Evolutionary conservation across 441 rosid species (phyloP), one percentile per base, ranked within the genome.

Genomic region (Mallotus japonicus): DNA sequence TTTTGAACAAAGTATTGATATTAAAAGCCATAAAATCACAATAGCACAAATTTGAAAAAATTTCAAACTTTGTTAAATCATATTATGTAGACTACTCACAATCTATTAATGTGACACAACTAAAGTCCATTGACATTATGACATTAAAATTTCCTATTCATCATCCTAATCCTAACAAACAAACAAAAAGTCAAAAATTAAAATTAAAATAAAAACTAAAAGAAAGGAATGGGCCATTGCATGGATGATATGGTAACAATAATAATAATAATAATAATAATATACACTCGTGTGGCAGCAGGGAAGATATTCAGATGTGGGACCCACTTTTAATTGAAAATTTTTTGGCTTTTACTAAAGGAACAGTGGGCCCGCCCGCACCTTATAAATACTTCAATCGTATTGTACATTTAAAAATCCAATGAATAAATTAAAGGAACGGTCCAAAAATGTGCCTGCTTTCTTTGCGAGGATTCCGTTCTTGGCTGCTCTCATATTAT

Each of bases 401-500:
- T 24, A 2, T 0, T 24, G 28, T 24, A 24, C 28, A 24, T 24
- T 24, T 24, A 24, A 24, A 24, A 24, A 24, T 24, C 28, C 28
- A 24, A 24, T 2, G 28, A 24, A 24, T 24, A 57, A 63, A 22
- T 22, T 24, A 47, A 61, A 51, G 22, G 70, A 58, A 12, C 53
- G 74, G 81, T 77, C 81, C 78, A 77, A 47, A 81, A 76, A 75
- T 75, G 65, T 28, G 79, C 68, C 88, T 1, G 73, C 16, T 86
- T 84, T 86, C 82, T 63, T 78, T 81, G 84, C 85, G 85, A 73
- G 78, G 83, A 83, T 86, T 83, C 85, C 87, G 87, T 60, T 73
- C 78, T 79, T 79, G 28, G 28, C 28, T 74, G 46, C 56, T 57
- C 37, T 5, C 20, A 51, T 8, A 24, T 19, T 0, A 70, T 24